Conservation (phyloP, 2,329 filamentous ascomycete species). For the Pseudogymnoascus sp. region DNA sequence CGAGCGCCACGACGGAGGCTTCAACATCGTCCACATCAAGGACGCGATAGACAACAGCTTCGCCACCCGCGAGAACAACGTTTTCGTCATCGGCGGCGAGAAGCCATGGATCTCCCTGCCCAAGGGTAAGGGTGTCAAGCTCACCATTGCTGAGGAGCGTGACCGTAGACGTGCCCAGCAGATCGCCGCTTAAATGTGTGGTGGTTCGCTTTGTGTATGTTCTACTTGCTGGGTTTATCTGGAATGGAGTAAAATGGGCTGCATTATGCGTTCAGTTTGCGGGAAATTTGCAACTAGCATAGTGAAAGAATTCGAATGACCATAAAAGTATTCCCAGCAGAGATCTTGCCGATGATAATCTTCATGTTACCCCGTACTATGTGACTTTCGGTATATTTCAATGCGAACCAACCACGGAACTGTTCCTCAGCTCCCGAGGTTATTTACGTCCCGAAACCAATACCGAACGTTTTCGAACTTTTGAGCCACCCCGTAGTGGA, state of each 20-base stretch:
- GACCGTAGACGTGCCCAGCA: slow-evolving; percentile 77
- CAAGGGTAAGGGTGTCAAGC: slow-evolving; percentile 99
- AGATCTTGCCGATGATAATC: not conserved
- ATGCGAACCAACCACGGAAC: not conserved
- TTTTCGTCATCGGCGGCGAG: slow-evolving; percentile 96
- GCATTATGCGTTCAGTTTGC: slow-evolving; percentile 20
- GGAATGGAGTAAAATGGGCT: slow-evolving; percentile 28
- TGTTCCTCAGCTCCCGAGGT: not conserved
- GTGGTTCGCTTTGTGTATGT: slow-evolving; percentile 12
- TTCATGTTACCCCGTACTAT: not conserved
- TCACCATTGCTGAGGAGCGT: slow-evolving; percentile 97
- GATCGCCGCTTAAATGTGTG: slow-evolving; percentile 28
- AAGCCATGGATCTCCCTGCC: slow-evolving; percentile 99
- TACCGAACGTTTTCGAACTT: not conserved
- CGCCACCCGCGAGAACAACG: slow-evolving; percentile 98
- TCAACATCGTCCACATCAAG: slow-evolving; percentile 99
- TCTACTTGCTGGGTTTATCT: slow-evolving; percentile 9
- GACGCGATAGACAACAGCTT: slow-evolving; percentile 99
- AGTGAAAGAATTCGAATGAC: slow-evolving; percentile 24
- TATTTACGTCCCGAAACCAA: not conserved
- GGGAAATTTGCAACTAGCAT: slow-evolving; percentile 26
- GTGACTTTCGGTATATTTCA: not conserved
- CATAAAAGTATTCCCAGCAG: slow-evolving; percentile 9
- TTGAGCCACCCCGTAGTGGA: not conserved
- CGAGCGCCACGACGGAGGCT: slow-evolving; percentile 99